These are phyloP conservation scores for Chenopodium formosanum DNA, from an alignment of 148 eudicot species.

Conservation along the genomic window DNA sequence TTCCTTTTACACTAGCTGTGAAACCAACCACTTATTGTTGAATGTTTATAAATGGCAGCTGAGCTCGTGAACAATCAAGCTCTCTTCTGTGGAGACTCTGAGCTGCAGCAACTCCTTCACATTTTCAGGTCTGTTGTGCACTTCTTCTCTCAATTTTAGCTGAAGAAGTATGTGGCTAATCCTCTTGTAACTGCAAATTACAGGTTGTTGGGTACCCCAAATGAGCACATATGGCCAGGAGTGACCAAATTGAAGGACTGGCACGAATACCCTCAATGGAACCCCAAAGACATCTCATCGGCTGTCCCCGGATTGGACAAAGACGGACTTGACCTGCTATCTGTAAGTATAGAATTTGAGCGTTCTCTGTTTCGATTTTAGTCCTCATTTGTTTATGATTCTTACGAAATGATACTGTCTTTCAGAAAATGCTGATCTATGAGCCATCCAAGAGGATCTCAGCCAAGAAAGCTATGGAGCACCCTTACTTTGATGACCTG, in stretches of 20 bases:
- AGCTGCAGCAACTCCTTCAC: conserved; percentile 97
- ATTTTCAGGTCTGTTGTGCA: conserved; percentile 65
- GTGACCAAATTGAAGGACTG: conserved; percentile 82
- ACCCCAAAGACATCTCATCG: conserved; percentile 53
- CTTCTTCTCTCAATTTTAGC: neutral
- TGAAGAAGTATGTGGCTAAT: neutral
- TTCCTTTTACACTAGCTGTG: neutral
- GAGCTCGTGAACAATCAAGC: conserved; percentile 82
- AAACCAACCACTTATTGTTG: neutral
- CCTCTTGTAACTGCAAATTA: neutral
- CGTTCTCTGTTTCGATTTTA: neutral
- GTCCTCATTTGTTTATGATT: neutral
- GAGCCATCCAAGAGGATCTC: conserved; percentile 84
- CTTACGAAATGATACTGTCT: neutral
- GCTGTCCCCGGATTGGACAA: conserved; percentile 72
- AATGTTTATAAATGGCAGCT: conserved; percentile 36
- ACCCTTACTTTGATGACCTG: conserved; percentile 72
- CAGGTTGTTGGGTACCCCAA: conserved; percentile 89
- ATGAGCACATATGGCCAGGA: conserved; percentile 89
- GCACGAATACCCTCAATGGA: conserved; percentile 98
- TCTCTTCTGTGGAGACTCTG: conserved; percentile 77
- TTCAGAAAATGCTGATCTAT: conserved; percentile 83
- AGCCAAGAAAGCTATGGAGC: conserved; percentile 94
- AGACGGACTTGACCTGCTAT: conserved; percentile 57
- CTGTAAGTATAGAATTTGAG: conserved; percentile 36